These are phyloP conservation scores for rapeseed (Brassica napus) DNA, from an alignment of 345 rosid species.

Conservation along the genomic window DNA sequence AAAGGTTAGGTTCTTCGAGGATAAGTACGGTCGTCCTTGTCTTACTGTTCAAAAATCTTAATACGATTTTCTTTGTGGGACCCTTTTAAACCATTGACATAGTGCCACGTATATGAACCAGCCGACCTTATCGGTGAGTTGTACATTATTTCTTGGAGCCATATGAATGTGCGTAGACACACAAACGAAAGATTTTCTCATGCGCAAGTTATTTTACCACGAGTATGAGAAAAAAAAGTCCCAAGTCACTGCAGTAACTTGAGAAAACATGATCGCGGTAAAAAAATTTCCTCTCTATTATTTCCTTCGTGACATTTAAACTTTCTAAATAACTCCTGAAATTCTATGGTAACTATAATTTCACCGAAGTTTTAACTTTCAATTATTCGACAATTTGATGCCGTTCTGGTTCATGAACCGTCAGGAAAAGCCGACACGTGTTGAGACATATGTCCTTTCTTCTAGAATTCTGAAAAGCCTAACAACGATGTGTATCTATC, in stretches of 20 bases:
- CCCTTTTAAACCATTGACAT: conserved; percentile 16
- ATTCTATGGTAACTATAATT: not conserved
- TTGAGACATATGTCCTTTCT: conserved; percentile 35
- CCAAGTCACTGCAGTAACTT: not conserved
- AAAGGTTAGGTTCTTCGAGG: conserved; percentile 25
- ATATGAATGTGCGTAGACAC: conserved; percentile 26
- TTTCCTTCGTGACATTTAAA: not conserved
- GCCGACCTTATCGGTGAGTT: conserved; percentile 37
- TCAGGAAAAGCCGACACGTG: conserved; percentile 22
- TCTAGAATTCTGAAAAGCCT: conserved; percentile 38
- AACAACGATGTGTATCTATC: conserved; percentile 32
- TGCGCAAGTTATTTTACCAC: not conserved
- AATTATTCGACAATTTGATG: not conserved
- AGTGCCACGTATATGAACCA: conserved; percentile 30
- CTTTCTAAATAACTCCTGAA: not conserved
- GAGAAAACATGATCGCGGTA: not conserved
- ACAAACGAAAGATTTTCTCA: not conserved
- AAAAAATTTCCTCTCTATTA: too few species aligned
- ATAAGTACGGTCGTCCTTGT: conserved; percentile 80
- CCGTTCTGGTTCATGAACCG: conserved; percentile 29
- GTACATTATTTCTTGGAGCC: conserved; percentile 15
- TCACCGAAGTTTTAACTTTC: not conserved
- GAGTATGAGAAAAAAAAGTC: not conserved
- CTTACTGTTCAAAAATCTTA: conserved; percentile 37
- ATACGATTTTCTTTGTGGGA: conserved; percentile 35